Percentiles rank a stretch among this genome's conserved stretches.
These are phyloP conservation scores for Penicillium desertorum DNA, from an alignment of 495 filamentous ascomycete genomes.

Conservation along the genomic window DNA sequence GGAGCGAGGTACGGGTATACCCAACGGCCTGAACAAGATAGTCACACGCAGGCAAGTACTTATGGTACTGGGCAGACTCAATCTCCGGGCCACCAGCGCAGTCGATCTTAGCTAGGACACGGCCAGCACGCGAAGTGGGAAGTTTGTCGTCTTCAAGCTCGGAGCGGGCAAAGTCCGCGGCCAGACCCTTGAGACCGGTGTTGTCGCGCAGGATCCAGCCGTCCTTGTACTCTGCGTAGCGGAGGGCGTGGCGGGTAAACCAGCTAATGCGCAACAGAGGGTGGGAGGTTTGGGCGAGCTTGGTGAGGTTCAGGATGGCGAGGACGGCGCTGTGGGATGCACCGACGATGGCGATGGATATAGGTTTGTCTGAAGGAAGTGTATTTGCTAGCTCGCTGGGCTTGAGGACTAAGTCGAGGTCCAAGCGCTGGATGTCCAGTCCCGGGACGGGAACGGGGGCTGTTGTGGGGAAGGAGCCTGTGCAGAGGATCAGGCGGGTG, in stretches of 20 bases:
- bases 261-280: slow-evolving; percentile 56
- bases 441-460: slow-evolving; percentile 40
- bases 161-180: slow-evolving; percentile 56
- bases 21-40: slow-evolving; percentile 58
- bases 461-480: slow-evolving; percentile 52
- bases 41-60: slow-evolving; percentile 48
- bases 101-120: slow-evolving; percentile 51
- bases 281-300: slow-evolving; percentile 49
- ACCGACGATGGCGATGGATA: slow-evolving; percentile 55
- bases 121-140: slow-evolving; percentile 46
- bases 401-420: slow-evolving; percentile 57
- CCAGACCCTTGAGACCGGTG: slow-evolving; percentile 61
- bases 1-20: slow-evolving; percentile 50
- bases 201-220: slow-evolving; percentile 64
- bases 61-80: slow-evolving; percentile 41
- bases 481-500: slow-evolving; percentile 55
- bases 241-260: slow-evolving; percentile 59
- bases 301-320: slow-evolving; percentile 58
- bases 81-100: slow-evolving; percentile 40
- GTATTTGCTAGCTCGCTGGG: slow-evolving; percentile 48
- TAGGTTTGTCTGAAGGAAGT: slow-evolving; percentile 37
- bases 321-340: slow-evolving; percentile 63
- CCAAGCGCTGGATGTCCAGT: slow-evolving; percentile 38
- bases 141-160: slow-evolving; percentile 55
- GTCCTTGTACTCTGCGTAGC: slow-evolving; percentile 60